Evolutionary conservation across 345 rosid genomes (phyloP), one percentile per base, ranked within the genome.

Genomic region (Eucalyptus pauciflora): DNA sequence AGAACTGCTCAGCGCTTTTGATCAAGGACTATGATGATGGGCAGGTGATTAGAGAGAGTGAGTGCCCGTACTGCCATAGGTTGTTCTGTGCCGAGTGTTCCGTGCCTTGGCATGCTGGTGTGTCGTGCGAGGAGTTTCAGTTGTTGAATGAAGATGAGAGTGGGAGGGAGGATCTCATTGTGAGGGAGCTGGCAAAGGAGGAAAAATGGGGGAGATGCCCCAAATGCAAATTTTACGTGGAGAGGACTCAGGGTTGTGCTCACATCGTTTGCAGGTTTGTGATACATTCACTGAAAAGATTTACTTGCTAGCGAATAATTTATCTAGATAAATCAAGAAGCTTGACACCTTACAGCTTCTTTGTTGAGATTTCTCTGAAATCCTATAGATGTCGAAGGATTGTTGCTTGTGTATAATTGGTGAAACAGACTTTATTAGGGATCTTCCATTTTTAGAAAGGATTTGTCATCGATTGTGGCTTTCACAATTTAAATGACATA

Each of bases 1-100:
- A 92, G 93, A 96, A 96, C 87, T 96, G 98, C 81, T 94, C 96
- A 2, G 95, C 93, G 6, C 16, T 95, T 90, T 54, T 96, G 93
- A 85, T 97, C 86, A 86, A n/a, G 10, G 88, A 91, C 41, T 92
- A 90, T 3, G 81, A 81, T 76, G 89, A 12, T 22, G 91, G 87
- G 29, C 87, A 80, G 33, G 86, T 80, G 10, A 92, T 94, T 13
- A 93, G 89, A 86, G 94, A 93, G 90, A 89, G 95, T 4, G 96
- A 96, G 91, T 96, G 98, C 54, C 96, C 98, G 1, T 91, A 90
- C 52, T 95, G 97, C 86, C 95, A 92, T 27, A 93, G 97, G 29
- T 88, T 93, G 92, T 94, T 94, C 88, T 94, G 94, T 80, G 95
- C 92, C 2, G 60, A 60, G 79, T 92, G 94, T 67, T 33, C 52